Percentiles rank a stretch among this genome's conserved stretches.
Evolutionary conservation across 352 stramenopile genomes (phyloP).

Genomic region (Pythium myriotylum): DNA sequence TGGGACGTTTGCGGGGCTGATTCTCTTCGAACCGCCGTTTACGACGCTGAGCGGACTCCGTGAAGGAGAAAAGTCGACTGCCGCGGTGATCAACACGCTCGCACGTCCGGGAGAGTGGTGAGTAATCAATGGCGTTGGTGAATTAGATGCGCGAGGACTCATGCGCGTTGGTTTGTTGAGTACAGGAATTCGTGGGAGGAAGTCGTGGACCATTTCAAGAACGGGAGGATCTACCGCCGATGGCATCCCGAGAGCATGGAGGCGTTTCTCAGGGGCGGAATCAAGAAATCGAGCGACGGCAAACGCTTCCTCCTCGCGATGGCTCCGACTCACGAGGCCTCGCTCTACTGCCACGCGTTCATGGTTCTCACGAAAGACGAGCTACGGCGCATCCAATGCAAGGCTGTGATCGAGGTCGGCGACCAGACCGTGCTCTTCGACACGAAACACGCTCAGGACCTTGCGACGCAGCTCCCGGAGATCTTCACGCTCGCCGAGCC

Average conservation of each 20-base stretch:
- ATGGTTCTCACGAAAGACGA: constrained; percentile 7
- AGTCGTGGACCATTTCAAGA: constrained; percentile 15
- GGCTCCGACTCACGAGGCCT: constrained; percentile 13
- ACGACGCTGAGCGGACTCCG: not conserved
- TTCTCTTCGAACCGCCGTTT: constrained; percentile 17
- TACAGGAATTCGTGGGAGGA: constrained; percentile 23
- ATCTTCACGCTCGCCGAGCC: constrained; percentile 1
- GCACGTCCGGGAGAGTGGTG: constrained; percentile 12
- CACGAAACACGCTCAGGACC: not conserved
- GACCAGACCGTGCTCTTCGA: constrained; percentile 20
- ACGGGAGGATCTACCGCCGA: constrained; percentile 3
- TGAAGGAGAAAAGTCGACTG: not conserved
- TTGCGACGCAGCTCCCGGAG: not conserved
- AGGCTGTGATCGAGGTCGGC: constrained; percentile 14
- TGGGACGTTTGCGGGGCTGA: constrained; percentile 16
- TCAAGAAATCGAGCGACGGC: constrained; percentile 11
- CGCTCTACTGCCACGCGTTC: constrained; percentile 25
- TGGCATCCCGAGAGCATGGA: constrained; percentile 16
- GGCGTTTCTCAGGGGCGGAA: constrained; percentile 17
- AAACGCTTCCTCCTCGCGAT: constrained; percentile 16
- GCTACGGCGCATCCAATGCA: constrained; percentile 5
- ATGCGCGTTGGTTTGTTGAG: not conserved
- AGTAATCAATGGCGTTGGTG: not conserved
- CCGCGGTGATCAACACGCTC: constrained; percentile 14
- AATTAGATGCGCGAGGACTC: not conserved